Evolutionary conservation across 116 monocot genomes (phyloP).

Genomic region (Cymodocea nodosa): DNA sequence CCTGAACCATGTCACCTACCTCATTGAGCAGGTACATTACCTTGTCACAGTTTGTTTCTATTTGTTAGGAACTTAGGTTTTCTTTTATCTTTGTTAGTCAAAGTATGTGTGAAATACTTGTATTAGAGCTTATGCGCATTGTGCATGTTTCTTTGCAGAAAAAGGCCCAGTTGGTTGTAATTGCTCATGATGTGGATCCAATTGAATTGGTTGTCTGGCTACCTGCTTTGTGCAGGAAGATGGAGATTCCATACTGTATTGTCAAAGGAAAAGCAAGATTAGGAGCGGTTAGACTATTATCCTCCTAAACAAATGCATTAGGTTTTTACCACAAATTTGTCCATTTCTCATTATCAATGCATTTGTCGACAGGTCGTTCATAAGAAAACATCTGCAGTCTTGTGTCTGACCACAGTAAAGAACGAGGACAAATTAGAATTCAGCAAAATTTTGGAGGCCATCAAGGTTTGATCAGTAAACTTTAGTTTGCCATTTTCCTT

Average conservation of each 20-base stretch:
- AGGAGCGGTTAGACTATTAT: constrained; percentile 34
- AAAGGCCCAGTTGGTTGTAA: constrained; percentile 70
- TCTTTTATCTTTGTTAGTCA: not conserved
- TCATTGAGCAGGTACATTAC: constrained; percentile 48
- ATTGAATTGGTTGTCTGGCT: constrained; percentile 66
- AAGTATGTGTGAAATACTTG: too few relatives aligned
- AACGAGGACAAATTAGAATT: constrained; percentile 82
- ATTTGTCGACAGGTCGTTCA: constrained; percentile 41
- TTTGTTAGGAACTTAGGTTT: too few relatives aligned
- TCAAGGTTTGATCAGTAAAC: constrained; percentile 31
- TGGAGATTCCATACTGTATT: constrained; percentile 77
- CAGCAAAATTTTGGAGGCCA: constrained; percentile 85
- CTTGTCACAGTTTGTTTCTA: not conserved
- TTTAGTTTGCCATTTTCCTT: not conserved
- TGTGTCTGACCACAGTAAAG: constrained; percentile 73
- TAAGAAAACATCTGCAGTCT: constrained; percentile 51
- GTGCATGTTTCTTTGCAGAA: constrained; percentile 20
- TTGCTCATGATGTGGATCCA: constrained; percentile 73
- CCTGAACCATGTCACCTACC: constrained; percentile 63
- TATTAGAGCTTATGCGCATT: not conserved
- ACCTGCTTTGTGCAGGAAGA: constrained; percentile 79
- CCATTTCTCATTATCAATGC: not conserved
- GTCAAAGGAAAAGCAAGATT: constrained; percentile 76
- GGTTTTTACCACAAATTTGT: too few relatives aligned
- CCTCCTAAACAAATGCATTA: not conserved